These are phyloP conservation scores for Trypethelium eluteriae DNA, from an alignment of 495 filamentous ascomycete genomes.

Conservation along the genomic window DNA sequence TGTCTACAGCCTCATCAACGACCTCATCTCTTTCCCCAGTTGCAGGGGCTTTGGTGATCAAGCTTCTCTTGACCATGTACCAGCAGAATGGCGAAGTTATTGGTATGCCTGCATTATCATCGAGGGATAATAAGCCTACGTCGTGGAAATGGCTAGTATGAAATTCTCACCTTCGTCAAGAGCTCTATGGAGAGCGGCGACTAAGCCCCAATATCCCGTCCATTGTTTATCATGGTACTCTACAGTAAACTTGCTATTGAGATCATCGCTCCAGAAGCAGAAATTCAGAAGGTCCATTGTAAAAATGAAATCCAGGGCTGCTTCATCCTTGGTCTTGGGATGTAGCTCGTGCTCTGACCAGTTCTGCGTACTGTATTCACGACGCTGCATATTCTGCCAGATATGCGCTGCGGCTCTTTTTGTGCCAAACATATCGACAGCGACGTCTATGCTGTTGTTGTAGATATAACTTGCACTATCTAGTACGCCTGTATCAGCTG, in stretches of 20 bases:
- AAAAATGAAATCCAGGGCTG: conserved; percentile 83
- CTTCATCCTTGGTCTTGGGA: conserved; percentile 67
- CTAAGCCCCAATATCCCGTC: conserved; percentile 94
- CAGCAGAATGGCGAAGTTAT: conserved; percentile 87
- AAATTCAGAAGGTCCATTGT: conserved; percentile 96
- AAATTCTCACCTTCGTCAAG: conserved; percentile 66
- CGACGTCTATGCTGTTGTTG: conserved; percentile 89
- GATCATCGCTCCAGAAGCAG: conserved; percentile 78
- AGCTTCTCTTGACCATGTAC: conserved; percentile 29
- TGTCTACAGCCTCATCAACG: neutral
- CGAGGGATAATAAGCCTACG: neutral
- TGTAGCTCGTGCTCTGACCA: conserved; percentile 92
- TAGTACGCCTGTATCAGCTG: conserved; percentile 65
- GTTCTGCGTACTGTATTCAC: conserved; percentile 68
- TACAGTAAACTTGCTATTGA: conserved; percentile 61
- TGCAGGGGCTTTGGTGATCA: neutral
- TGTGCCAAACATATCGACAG: conserved; percentile 65
- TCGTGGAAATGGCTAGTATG: neutral
- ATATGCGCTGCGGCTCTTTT: conserved; percentile 75
- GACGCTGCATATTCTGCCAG: conserved; percentile 71
- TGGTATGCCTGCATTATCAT: conserved; percentile 55
- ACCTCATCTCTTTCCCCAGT: neutral
- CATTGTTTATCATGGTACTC: conserved; percentile 71
- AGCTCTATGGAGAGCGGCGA: conserved; percentile 76
- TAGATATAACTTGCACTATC: conserved; percentile 77